Evolutionary conservation across 2,329 filamentous ascomycete genomes (phyloP), one percentile per base, ranked within the genome.

Genomic region (Thelonectria olida): DNA sequence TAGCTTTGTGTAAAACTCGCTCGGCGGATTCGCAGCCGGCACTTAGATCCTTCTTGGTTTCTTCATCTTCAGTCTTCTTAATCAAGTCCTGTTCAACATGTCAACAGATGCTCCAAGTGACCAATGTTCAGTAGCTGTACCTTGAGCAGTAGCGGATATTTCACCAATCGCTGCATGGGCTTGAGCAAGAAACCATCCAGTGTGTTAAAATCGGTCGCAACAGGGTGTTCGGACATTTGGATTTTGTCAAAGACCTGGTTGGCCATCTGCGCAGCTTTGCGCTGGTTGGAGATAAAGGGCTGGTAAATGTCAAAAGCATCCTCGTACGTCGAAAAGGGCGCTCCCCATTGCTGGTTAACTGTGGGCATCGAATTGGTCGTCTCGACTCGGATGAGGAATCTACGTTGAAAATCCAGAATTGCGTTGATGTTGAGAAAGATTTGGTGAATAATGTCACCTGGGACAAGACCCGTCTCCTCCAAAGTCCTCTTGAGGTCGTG

Each of bases 341-440:
- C 85, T n/a, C 96, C 96, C 96, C 96, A 99, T 75, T 95, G 91
- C 76, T 99, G 96, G 63, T 87, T 84, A 4, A 85, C 80, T 63
- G 90, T 85, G 1, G 92, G 86, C 79, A 93, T 87, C 4, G 92
- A 93, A 73, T 98, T 97, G 36, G 94, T 96, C 25, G 96, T 96
- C 80, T 99, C 96, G 64, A 99, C 92, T 56, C 93, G 90, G 72
- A 99, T 98, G 48, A 99, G 83, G 72, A 99, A 98, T 25, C 94
- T 88, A 64, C 96, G 90, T 74, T 98, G 95, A 75, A 97, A 97
- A 77, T 99, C 96, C 53, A 99, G 85, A 48, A 99, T 92, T 27
- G 92, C 89, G 75, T 98, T 97, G 73, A 98, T 88, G 78, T 99
- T 99, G 63, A 98, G 84, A 79, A 99, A 99, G 64, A 99, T 97